Evolutionary conservation across 345 rosid species (phyloP).

Genomic region (Pelargonium nanum): DNA sequence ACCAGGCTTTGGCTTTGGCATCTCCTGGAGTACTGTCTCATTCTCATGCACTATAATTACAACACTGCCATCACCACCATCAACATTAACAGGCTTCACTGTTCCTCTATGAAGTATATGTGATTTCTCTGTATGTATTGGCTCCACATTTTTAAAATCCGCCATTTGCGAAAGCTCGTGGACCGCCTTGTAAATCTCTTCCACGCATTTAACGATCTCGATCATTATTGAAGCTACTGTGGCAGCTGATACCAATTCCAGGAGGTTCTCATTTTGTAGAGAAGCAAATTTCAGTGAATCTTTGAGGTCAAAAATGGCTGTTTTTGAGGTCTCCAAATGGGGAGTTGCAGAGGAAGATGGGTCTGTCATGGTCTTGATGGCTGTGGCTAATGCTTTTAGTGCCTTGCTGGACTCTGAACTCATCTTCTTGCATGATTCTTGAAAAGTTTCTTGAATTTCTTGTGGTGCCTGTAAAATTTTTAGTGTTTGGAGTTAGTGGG

Average conservation of each 20-base stretch:
- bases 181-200: slow-evolving; percentile 39
- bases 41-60: slow-evolving; percentile 29
- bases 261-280: slow-evolving; percentile 23
- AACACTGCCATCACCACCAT: slow-evolving; percentile 17
- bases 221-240: slow-evolving; percentile 49
- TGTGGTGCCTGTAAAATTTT: slow-evolving; percentile 33
- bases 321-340: slow-evolving; percentile 43
- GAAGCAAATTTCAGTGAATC: slow-evolving; percentile 26
- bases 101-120: slow-evolving; percentile 38
- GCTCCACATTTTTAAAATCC: slow-evolving; percentile 33
- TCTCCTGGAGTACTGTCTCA: neutral
- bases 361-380: slow-evolving; percentile 41
- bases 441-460: slow-evolving; percentile 30
- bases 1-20: neutral
- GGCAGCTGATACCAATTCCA: slow-evolving; percentile 41
- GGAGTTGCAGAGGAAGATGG: slow-evolving; percentile 23
- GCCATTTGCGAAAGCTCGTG: slow-evolving; percentile 48
- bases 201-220: slow-evolving; percentile 35
- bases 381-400: slow-evolving; percentile 40
- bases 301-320: slow-evolving; percentile 31
- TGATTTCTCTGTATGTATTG: slow-evolving; percentile 26
- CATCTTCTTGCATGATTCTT: slow-evolving; percentile 33
- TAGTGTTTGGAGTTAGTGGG: no score
- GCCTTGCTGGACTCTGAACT: slow-evolving; percentile 48
- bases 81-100: slow-evolving; percentile 38